These are phyloP conservation scores for Daldinia loculata DNA, from an alignment of 495 filamentous ascomycete species.

Conservation along the genomic window DNA sequence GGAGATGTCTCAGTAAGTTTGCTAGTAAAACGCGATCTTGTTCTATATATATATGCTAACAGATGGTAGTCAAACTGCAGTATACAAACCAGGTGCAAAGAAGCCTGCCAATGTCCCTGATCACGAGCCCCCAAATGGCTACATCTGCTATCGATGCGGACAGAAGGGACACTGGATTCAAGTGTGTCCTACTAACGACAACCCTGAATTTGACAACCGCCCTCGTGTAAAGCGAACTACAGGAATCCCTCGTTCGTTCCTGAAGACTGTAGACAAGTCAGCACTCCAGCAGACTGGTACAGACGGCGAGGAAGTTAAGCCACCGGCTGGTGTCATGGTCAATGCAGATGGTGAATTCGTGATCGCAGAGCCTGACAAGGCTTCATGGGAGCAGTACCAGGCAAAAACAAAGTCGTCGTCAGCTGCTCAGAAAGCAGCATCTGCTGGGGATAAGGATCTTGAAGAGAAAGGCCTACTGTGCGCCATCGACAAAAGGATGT, in stretches of 20 bases:
- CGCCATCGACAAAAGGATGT: slow-evolving; percentile 94
- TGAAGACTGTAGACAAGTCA: slow-evolving; percentile 92
- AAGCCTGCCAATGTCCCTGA: slow-evolving; percentile 82
- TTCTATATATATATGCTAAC: slow-evolving; percentile 50
- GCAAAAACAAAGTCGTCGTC: slow-evolving; percentile 87
- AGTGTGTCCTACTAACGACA: slow-evolving; percentile 94
- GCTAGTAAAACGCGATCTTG: background rate
- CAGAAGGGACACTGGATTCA: slow-evolving; percentile 99
- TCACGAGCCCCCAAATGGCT: slow-evolving; percentile 88
- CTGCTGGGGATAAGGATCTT: slow-evolving; percentile 75
- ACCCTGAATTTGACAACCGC: slow-evolving; percentile 91
- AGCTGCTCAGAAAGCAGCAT: slow-evolving; percentile 75
- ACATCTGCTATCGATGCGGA: slow-evolving; percentile 96
- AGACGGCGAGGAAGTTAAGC: slow-evolving; percentile 76
- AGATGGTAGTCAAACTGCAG: slow-evolving; percentile 58
- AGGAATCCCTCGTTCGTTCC: slow-evolving; percentile 90
- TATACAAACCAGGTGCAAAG: slow-evolving; percentile 61
- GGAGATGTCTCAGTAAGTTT: slow-evolving; percentile 89
- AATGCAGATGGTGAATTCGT: slow-evolving; percentile 98
- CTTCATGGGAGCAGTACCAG: slow-evolving; percentile 95
- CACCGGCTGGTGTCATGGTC: slow-evolving; percentile 89
- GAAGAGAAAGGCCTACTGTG: slow-evolving; percentile 90
- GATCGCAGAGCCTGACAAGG: slow-evolving; percentile 91
- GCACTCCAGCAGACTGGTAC: slow-evolving; percentile 75
- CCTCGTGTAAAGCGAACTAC: slow-evolving; percentile 94